Conservation (phyloP, 257 asterid species). For the Forsythia viridissima region DNA sequence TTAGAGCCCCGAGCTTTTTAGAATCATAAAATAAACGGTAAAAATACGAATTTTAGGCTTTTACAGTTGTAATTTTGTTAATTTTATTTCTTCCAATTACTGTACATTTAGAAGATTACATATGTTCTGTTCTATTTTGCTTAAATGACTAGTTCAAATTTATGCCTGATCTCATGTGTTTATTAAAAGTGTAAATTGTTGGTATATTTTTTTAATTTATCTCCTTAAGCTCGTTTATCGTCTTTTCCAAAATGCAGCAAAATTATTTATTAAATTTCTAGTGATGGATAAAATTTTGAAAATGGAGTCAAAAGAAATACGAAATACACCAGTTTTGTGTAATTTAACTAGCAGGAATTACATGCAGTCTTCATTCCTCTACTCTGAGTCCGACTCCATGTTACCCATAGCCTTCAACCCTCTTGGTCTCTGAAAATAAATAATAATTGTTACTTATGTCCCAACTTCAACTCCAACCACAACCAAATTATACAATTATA, state of each 20-base stretch:
- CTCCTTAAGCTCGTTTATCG: too few species aligned
- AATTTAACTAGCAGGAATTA: background rate
- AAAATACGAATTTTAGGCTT: too few species aligned
- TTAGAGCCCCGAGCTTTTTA: too few species aligned
- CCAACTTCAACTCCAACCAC: background rate
- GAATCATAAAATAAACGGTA: too few species aligned
- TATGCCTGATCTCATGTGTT: too few species aligned
- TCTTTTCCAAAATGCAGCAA: background rate
- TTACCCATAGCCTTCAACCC: conserved; percentile 58
- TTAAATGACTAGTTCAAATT: too few species aligned
- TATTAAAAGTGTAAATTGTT: too few species aligned
- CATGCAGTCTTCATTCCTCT: background rate
- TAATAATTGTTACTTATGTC: background rate
- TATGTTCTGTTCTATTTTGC: too few species aligned
- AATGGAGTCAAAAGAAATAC: background rate
- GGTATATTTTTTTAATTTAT: too few species aligned
- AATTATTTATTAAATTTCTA: background rate
- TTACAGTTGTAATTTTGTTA: too few species aligned
- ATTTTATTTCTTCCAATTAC: too few species aligned
- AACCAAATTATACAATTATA: background rate
- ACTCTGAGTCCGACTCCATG: conserved; percentile 56
- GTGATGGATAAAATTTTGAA: background rate
- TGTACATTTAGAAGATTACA: too few species aligned
- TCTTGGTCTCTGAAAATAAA: conserved; percentile 46
- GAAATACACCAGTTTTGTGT: background rate